Conservation (phyloP, 2,329 filamentous ascomycete genomes). For the Geosmithia flava region DNA sequence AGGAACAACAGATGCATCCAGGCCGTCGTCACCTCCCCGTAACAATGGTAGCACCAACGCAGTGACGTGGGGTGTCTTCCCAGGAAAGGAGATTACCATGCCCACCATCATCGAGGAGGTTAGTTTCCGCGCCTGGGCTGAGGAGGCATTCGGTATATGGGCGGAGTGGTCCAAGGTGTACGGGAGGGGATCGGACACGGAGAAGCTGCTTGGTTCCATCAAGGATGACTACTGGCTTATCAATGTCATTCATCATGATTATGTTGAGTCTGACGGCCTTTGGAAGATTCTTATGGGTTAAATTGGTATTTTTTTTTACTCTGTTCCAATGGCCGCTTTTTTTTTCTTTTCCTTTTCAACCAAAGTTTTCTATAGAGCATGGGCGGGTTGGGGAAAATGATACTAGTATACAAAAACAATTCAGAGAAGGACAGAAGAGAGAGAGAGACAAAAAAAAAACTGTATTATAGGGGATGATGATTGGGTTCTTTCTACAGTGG, state of each 20-base stretch:
- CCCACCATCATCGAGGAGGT: conserved; percentile 96
- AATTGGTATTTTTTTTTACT: too few relatives aligned
- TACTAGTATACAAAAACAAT: too few relatives aligned
- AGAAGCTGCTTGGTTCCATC: conserved; percentile 55
- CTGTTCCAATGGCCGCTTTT: too few relatives aligned
- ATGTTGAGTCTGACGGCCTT: conserved; percentile 55
- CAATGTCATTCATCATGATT: conserved; percentile 79
- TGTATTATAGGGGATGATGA: too few relatives aligned
- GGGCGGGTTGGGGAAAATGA: not conserved
- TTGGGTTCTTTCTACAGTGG: too few relatives aligned
- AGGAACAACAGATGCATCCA: too few relatives aligned
- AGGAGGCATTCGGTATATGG: conserved; percentile 96
- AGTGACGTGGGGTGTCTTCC: conserved; percentile 94
- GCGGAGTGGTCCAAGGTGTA: conserved; percentile 87
- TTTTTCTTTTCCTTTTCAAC: too few relatives aligned
- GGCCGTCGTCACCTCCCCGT: too few relatives aligned
- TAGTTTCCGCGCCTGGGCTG: conserved; percentile 85
- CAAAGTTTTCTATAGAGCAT: not conserved
- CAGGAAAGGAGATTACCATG: conserved; percentile 89
- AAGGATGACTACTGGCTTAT: conserved; percentile 74
- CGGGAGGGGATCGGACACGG: conserved; percentile 57
- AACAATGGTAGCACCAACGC: conserved; percentile 57
- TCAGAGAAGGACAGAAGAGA: too few relatives aligned
- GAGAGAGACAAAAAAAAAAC: too few relatives aligned
- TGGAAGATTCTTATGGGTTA: conserved; percentile 48